phyloP scores from a whole-genome alignment of 352 stramenopile species.

The Phytopythium litorale region DNA sequence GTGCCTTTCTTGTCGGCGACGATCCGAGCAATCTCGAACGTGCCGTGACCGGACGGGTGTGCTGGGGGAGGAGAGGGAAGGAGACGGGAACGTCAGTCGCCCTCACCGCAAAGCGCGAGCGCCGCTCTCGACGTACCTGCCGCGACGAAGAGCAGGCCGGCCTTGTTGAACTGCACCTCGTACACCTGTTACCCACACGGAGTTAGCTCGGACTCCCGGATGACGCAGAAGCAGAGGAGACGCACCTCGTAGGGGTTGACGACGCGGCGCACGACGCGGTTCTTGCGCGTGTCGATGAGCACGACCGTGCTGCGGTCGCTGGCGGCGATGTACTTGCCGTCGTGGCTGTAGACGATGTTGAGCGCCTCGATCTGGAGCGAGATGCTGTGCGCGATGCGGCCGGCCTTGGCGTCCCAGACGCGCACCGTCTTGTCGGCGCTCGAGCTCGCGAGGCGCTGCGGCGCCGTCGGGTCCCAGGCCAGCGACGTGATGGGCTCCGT shows the following conservation, averaged over 20 bases:
- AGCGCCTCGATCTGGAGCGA: slow-evolving; percentile 68
- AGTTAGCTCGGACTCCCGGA: too few species aligned
- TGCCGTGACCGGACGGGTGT: slow-evolving; percentile 68
- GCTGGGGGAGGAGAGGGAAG: slow-evolving; percentile 16
- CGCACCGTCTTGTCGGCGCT: slow-evolving; percentile 80
- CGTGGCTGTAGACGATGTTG: slow-evolving; percentile 77
- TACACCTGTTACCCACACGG: slow-evolving; percentile 27
- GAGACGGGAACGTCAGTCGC: not conserved
- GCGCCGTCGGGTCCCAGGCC: slow-evolving; percentile 67
- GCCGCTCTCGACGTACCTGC: slow-evolving; percentile 19
- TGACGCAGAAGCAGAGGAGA: too few species aligned
- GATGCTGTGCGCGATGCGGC: slow-evolving; percentile 74
- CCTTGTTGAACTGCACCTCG: slow-evolving; percentile 82
- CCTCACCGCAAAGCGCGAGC: not conserved
- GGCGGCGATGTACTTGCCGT: slow-evolving; percentile 80
- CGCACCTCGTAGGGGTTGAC: slow-evolving; percentile 75
- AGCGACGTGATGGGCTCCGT: slow-evolving; percentile 69
- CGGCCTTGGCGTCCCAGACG: slow-evolving; percentile 79
- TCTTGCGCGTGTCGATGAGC: slow-evolving; percentile 81
- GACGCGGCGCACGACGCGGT: slow-evolving; percentile 68
- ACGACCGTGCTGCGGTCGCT: slow-evolving; percentile 71
- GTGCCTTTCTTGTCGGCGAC: slow-evolving; percentile 72
- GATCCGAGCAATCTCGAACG: slow-evolving; percentile 83
- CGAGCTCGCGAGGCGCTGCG: slow-evolving; percentile 61
- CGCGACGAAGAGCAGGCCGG: slow-evolving; percentile 75